phyloP scores from a whole-genome alignment of 2,329 filamentous ascomycete genomes.

The Didymella lethalis region DNA sequence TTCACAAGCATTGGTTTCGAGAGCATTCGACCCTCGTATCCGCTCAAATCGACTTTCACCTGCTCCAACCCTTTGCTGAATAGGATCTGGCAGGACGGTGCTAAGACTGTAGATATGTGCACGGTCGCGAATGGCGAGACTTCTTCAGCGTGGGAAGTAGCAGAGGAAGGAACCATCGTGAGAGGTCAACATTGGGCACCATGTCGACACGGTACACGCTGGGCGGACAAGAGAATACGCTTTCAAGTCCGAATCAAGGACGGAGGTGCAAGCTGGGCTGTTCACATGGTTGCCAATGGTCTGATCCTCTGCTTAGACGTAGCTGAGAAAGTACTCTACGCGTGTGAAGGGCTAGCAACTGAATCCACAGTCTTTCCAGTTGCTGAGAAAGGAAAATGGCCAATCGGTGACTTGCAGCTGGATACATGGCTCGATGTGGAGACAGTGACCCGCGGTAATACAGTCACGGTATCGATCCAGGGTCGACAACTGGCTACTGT shows the following conservation, averaged over 20 bases:
- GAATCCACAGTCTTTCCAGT: constrained; percentile 20
- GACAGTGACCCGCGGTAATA: too few species aligned
- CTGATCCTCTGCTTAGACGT: constrained; percentile 22
- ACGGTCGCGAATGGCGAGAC: constrained; percentile 16
- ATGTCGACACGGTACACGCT: constrained; percentile 19
- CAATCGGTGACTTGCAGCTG: too few species aligned
- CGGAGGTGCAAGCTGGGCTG: constrained; percentile 20
- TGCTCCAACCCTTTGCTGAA: constrained; percentile 17
- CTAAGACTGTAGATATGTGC: constrained; percentile 21
- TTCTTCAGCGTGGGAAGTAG: constrained; percentile 19
- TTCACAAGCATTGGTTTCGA: constrained; percentile 18
- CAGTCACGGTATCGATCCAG: too few species aligned
- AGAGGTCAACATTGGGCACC: constrained; percentile 23
- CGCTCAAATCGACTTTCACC: constrained; percentile 3
- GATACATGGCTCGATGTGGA: too few species aligned
- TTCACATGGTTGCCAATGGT: constrained; percentile 24
- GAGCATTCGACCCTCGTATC: constrained; percentile 4
- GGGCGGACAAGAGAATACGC: constrained; percentile 10
- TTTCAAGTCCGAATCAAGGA: constrained; percentile 14
- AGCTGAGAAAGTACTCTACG: constrained; percentile 5
- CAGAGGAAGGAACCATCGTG: constrained; percentile 11
- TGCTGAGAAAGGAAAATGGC: constrained; percentile 5
- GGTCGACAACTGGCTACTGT: too few species aligned
- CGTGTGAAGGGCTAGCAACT: constrained; percentile 17
- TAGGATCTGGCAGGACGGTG: constrained; percentile 18